These are phyloP conservation scores for Arthrinium phaeospermum DNA, from an alignment of 2,329 filamentous ascomycete species.

Conservation along the genomic window DNA sequence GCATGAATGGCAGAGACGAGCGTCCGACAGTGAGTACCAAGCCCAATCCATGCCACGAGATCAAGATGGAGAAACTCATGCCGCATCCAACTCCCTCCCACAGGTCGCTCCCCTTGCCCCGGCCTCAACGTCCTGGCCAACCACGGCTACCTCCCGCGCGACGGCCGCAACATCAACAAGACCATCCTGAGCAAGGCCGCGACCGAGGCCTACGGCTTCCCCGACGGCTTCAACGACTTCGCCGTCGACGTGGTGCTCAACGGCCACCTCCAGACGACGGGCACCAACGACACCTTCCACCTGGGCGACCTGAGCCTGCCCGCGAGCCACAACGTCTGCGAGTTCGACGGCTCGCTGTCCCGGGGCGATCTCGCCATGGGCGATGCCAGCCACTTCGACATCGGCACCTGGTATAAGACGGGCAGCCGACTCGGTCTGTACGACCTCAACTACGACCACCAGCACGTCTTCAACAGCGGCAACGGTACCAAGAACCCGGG, in stretches of 20 bases:
- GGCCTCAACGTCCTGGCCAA: slow-evolving; percentile 59
- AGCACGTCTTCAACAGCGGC: background rate
- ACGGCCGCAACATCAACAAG: slow-evolving; percentile 40
- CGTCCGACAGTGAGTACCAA: background rate
- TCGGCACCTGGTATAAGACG: background rate
- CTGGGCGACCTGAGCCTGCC: slow-evolving; percentile 7
- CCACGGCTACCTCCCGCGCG: slow-evolving; percentile 53
- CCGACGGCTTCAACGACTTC: background rate
- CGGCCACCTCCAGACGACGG: background rate
- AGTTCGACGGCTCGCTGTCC: background rate
- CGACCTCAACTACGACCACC: background rate
- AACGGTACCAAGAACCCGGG: background rate
- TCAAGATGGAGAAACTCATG: background rate
- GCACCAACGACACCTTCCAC: slow-evolving; percentile 14
- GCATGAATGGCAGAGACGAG: background rate
- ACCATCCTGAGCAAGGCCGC: background rate
- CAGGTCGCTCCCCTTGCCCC: slow-evolving; percentile 46
- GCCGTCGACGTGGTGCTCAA: background rate
- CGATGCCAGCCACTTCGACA: background rate
- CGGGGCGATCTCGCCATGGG: background rate
- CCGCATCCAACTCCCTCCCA: too few species aligned
- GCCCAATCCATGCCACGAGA: background rate
- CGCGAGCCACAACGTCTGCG: slow-evolving; percentile 4
- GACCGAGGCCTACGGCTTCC: background rate
- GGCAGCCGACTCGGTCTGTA: background rate